Base-by-base conservation (phyloP, 106 monocot genomes). In the Acorus gramineus region DNA sequence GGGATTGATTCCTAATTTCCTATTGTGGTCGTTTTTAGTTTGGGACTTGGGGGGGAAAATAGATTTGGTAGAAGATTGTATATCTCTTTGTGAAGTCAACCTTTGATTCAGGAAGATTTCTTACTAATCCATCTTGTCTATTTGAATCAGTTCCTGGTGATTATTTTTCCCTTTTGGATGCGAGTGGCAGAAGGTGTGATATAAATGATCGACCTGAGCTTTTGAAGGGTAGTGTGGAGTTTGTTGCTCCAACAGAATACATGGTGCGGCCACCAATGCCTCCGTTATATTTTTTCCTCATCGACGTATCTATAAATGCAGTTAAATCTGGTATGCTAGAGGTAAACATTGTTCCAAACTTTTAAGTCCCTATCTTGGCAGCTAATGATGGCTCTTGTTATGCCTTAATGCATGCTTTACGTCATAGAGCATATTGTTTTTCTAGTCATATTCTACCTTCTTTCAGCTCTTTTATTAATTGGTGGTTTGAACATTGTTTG, bases 181-280 rank as follows among this genome's bases (percentile, higher is more conserved):
- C 82, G 49, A 88, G 50, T 73, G 98, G 98, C 5, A 76, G 76
- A 72, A 85, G 98, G 81, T 69, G 47, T 42, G 98, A 98, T 84
- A 11, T 74, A 44, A 81, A 85, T 61, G 83, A 98, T 73, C 61
- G 98, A 53, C 91, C 98, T 7, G 98, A 98, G 66, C 85, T 98
- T 71, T 79, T 60, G 11, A 88, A 84, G 73, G 98, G 98, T 64
- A 92, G 90, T 70, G 83, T 98, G 46, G 91, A 98, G 64, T 85
- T 98, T 85, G 83, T 92, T 79, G 98, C 98, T 71, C 83, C 88
- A 69, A 85, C 98, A 57, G 98, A 98, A 69, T 98, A 98, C 63
- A 98, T 98, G 98, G 85, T 98, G 68, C 87, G 98, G 57, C 91
- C 91, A 50, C 91, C 98, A 58, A 98, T 98, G 98, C 98, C 98